Base-by-base conservation (phyloP, 306 rosid genomes). In the Prosopis cineraria region DNA sequence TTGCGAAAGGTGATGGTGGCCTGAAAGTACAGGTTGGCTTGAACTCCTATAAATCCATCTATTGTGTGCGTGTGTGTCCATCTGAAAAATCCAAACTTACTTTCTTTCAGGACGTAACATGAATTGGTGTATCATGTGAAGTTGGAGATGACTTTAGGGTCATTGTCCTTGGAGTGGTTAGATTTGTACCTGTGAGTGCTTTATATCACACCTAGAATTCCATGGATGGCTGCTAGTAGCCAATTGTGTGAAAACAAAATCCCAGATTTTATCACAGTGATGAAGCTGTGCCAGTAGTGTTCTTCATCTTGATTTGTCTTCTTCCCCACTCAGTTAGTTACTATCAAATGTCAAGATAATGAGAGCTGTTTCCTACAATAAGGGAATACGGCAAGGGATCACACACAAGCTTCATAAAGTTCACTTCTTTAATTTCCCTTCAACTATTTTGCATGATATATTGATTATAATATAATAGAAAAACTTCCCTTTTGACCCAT, bases 1-100 rank as follows among this genome's bases (percentile, higher is more conserved):
- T 10, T 81, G 87, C 84, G 89, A 82, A 84, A 80, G 82, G 80
- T 78, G 85, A 82, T 75, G 75, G 19, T 48, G 71, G 84, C 62
- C 39, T 84, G 45, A 48, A 87, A 88, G 87, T 83, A 86, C 85
- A 74, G 70, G 79, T 74, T 76, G 80, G 85, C 31, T 78, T 73
- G 44, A 64, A 74, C 81, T 12, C 72, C 13, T 63, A 36, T 25
- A 37, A 20, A 55, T 56, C 63, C 30, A 56, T 66, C 73, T 77
- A 66, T 82, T 55, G 27, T 33, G 34, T 70, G 72, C 75, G 55
- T 11, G 14, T 56, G 16, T 27, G 7, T 39, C 12, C 84, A 87
- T 77, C 25, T 72, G 82, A 73, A 73, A 74, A 76, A 79, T 47
- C 55, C 63, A 60, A 41, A 39, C 77, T 77, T 77, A 70, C 13